Percentiles rank a stretch among this genome's conserved stretches.
phyloP scores from a whole-genome alignment of 352 stramenopile genomes.

The Phytophthora rubi region DNA sequence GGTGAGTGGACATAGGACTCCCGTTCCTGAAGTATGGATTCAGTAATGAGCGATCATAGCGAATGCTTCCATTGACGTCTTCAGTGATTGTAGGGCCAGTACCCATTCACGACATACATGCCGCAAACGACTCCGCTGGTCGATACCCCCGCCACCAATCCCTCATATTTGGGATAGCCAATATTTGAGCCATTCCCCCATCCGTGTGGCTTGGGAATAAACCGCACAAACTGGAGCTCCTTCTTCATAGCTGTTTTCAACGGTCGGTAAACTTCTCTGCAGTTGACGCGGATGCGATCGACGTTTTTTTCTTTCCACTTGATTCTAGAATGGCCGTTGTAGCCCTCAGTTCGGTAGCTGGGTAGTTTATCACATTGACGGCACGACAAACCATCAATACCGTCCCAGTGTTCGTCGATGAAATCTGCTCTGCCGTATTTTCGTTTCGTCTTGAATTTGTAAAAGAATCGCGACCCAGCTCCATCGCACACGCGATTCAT shows the following conservation, averaged over 20 bases:
- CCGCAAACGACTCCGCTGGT: slow-evolving; percentile 24
- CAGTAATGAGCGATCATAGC: too few species aligned
- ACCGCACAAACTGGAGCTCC: slow-evolving; percentile 20
- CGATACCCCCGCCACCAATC: slow-evolving; percentile 21
- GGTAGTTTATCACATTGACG: background rate
- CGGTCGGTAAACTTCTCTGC: slow-evolving; percentile 12
- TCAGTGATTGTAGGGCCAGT: slow-evolving; percentile 11
- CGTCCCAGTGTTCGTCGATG: background rate
- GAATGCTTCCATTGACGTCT: too few species aligned
- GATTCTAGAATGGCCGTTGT: too few species aligned
- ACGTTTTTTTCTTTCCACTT: too few species aligned
- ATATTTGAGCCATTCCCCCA: background rate
- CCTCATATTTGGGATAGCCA: slow-evolving; percentile 11
- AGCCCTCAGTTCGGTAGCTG: too few species aligned
- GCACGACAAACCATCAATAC: background rate
- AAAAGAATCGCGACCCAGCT: slow-evolving; percentile 13
- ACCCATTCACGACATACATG: slow-evolving; percentile 21
- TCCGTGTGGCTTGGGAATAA: slow-evolving; percentile 18
- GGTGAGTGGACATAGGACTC: too few species aligned
- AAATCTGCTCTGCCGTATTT: slow-evolving; percentile 1
- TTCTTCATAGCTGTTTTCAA: slow-evolving; percentile 19
- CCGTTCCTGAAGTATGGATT: too few species aligned
- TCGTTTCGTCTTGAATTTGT: slow-evolving; percentile 12
- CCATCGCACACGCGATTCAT: slow-evolving; percentile 11
- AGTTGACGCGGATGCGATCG: too few species aligned